Conservation (phyloP, 768 basidiomycete genomes). For the Lepiota brunneoincarnata region DNA sequence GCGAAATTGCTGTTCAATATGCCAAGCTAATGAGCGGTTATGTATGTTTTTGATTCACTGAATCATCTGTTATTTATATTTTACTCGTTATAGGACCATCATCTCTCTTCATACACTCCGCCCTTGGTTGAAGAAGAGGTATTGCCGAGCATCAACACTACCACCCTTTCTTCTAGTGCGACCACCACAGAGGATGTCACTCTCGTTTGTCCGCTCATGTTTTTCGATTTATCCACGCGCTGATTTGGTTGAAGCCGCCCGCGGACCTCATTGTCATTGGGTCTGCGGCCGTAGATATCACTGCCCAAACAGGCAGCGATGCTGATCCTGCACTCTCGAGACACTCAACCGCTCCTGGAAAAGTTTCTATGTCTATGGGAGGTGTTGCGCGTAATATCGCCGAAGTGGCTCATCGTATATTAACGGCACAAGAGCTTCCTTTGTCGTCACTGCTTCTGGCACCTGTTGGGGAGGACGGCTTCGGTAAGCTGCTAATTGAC, state of each 20-base stretch:
- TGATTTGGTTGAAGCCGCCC: conserved; percentile 19
- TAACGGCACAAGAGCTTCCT: conserved; percentile 33
- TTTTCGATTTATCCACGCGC: no score
- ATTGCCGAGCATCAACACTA: background rate
- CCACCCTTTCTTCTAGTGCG: background rate
- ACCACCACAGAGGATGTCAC: conserved; percentile 1
- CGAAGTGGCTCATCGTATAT: conserved; percentile 77
- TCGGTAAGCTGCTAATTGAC: conserved; percentile 63
- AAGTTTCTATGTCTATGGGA: conserved; percentile 68
- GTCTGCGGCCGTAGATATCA: conserved; percentile 87
- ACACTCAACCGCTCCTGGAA: conserved; percentile 80
- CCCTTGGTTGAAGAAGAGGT: background rate
- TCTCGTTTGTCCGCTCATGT: background rate
- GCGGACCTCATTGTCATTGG: conserved; percentile 74
- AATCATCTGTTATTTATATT: background rate
- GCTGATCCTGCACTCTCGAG: conserved; percentile 31
- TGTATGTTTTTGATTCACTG: conserved; percentile 19
- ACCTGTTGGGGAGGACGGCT: conserved; percentile 72
- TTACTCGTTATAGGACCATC: background rate
- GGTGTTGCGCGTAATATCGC: conserved; percentile 97
- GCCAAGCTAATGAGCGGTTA: conserved; percentile 42
- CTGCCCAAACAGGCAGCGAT: conserved; percentile 44
- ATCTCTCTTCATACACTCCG: background rate
- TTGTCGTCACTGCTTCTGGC: conserved; percentile 63
- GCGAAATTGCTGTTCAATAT: conserved; percentile 77